phyloP scores from a whole-genome alignment of 176 grass and related monocot species.

The Poa pratensis region DNA sequence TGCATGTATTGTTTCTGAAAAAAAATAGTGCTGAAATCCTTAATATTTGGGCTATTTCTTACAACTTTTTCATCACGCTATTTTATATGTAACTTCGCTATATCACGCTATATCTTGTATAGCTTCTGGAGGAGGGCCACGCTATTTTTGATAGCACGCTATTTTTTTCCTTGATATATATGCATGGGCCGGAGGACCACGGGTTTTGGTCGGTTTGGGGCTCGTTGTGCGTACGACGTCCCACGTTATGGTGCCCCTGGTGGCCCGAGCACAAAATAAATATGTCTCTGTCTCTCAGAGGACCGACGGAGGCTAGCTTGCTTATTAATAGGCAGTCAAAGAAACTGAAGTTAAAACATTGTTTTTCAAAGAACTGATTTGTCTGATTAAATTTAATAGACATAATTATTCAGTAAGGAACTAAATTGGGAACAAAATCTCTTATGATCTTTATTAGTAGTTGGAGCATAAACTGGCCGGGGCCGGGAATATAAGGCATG shows the following conservation, averaged over 20 bases:
- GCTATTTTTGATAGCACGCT: too few species aligned
- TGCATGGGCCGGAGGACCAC: conserved; percentile 35
- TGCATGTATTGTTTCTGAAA: too few species aligned
- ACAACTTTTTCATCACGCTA: too few species aligned
- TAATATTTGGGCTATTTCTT: too few species aligned
- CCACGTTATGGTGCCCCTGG: conserved; percentile 54
- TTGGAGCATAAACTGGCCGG: background rate
- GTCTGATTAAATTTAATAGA: background rate
- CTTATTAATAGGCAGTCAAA: background rate
- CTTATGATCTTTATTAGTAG: background rate
- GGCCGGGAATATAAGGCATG: too few species aligned
- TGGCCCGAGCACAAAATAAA: background rate
- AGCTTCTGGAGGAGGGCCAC: too few species aligned
- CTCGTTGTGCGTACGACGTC: conserved; percentile 42
- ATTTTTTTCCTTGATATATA: too few species aligned
- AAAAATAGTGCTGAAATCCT: too few species aligned
- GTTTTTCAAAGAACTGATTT: background rate
- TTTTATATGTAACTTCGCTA: too few species aligned
- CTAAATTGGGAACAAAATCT: background rate
- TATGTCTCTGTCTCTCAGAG: conserved; percentile 1
- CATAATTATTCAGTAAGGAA: background rate
- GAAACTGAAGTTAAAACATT: background rate
- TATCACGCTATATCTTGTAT: too few species aligned
- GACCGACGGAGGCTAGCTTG: background rate
- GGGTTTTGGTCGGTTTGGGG: conserved; percentile 53